These are phyloP conservation scores for Ajuga chamaepitys DNA, from an alignment of 257 asterid genomes.

Conservation along the genomic window DNA sequence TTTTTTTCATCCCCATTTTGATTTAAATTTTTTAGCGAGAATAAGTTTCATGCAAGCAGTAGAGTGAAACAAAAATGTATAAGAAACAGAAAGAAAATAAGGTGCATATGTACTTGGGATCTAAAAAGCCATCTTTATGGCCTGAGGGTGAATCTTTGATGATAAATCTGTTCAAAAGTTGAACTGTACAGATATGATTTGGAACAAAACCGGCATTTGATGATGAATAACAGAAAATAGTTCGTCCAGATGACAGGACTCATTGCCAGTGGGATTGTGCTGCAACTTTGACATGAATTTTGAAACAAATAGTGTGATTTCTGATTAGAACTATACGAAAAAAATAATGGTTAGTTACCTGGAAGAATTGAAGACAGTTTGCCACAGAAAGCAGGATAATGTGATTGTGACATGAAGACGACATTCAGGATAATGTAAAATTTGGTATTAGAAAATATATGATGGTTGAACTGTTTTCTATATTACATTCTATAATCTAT, in stretches of 20 bases:
- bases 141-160: not conserved
- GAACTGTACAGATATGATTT: not conserved
- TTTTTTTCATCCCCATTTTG: no score
- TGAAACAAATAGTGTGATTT: not conserved
- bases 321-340: not conserved
- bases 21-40: no score
- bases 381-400: not conserved
- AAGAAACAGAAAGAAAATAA: not conserved
- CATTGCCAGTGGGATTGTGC: not conserved
- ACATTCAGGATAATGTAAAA: not conserved
- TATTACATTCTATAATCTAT: not conserved
- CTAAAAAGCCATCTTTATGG: not conserved
- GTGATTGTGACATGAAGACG: not conserved
- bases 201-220: not conserved
- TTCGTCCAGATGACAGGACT: not conserved
- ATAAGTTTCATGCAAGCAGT: not conserved
- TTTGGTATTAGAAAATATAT: not conserved
- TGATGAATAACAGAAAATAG: not conserved
- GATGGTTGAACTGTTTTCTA: not conserved
- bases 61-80: not conserved
- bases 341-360: not conserved
- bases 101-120: not conserved
- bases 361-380: not conserved
- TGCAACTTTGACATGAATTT: not conserved
- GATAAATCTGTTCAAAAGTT: not conserved